These are phyloP conservation scores for Pichia sp. DNA, from an alignment of 1,139 yeast genomes.

Conservation along the genomic window DNA sequence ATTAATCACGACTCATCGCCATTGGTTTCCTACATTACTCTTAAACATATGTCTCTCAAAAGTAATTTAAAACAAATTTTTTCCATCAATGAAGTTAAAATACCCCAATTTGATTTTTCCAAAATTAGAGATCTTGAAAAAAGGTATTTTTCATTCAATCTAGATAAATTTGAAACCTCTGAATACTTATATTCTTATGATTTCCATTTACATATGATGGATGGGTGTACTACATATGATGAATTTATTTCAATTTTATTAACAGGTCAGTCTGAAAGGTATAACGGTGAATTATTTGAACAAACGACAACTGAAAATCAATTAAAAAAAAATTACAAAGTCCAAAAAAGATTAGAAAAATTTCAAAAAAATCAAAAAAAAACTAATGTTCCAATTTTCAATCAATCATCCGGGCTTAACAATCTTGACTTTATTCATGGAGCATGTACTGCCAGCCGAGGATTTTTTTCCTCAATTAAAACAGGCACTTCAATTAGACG, in stretches of 20 bases:
- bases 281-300: background rate
- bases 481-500: too few species aligned
- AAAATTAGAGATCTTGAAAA: background rate
- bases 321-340: background rate
- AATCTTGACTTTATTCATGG: too few species aligned
- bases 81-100: too few species aligned
- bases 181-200: constrained; percentile 8
- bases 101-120: background rate
- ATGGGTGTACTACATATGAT: background rate
- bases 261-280: constrained; percentile 1
- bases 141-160: background rate
- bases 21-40: background rate
- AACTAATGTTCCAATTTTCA: too few species aligned
- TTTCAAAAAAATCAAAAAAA: too few species aligned
- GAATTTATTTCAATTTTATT: constrained; percentile 4
- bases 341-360: background rate
- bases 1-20: background rate
- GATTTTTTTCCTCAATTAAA: too few species aligned
- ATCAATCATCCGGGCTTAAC: too few species aligned
- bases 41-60: too few species aligned
- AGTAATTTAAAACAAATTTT: too few species aligned
- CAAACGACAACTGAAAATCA: background rate
- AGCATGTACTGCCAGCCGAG: too few species aligned
- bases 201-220: constrained; percentile 4
- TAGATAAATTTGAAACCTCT: background rate